phyloP scores from a whole-genome alignment of 2,329 filamentous ascomycete species.

The Neofusicoccum sp. region DNA sequence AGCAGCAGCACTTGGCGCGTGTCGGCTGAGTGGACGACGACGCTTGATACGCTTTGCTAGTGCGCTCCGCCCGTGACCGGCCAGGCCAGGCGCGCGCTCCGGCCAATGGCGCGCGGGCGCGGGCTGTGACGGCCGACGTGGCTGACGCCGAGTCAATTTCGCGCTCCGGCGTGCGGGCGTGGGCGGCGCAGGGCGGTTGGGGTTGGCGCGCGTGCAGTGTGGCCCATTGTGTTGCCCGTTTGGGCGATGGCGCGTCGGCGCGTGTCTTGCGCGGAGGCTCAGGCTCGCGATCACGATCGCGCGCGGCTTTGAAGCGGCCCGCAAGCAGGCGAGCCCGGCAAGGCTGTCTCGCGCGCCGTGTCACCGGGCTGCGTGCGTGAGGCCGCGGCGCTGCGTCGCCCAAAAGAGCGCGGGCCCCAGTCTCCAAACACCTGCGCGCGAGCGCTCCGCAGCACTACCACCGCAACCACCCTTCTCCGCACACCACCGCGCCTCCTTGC shows the following conservation, averaged over 20 bases:
- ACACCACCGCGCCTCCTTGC: slow-evolving; percentile 21
- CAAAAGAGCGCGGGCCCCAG: slow-evolving; percentile 9
- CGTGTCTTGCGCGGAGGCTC: slow-evolving; percentile 2
- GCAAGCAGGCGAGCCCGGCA: slow-evolving; percentile 8
- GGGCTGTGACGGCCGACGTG: not conserved
- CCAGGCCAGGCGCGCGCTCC: not conserved
- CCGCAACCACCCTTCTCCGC: slow-evolving; percentile 9
- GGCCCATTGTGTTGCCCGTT: slow-evolving; percentile 15
- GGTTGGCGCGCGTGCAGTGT: not conserved
- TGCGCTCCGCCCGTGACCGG: slow-evolving; percentile 2
- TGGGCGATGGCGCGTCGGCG: slow-evolving; percentile 12
- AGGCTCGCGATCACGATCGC: slow-evolving; percentile 1
- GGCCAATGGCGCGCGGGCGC: not conserved
- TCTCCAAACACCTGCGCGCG: slow-evolving; percentile 15
- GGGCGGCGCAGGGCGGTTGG: not conserved
- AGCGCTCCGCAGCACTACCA: slow-evolving; percentile 1
- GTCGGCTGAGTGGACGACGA: not conserved
- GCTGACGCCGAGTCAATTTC: slow-evolving; percentile 9
- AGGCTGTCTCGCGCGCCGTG: not conserved
- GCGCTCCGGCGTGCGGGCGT: not conserved
- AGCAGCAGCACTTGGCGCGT: not conserved
- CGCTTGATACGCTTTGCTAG: not conserved
- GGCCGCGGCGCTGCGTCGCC: not conserved
- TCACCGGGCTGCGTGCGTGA: not conserved
- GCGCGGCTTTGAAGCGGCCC: slow-evolving; percentile 3